These are phyloP conservation scores for Gossypium schwendimanii DNA, from an alignment of 441 rosid genomes.

Conservation along the genomic window DNA sequence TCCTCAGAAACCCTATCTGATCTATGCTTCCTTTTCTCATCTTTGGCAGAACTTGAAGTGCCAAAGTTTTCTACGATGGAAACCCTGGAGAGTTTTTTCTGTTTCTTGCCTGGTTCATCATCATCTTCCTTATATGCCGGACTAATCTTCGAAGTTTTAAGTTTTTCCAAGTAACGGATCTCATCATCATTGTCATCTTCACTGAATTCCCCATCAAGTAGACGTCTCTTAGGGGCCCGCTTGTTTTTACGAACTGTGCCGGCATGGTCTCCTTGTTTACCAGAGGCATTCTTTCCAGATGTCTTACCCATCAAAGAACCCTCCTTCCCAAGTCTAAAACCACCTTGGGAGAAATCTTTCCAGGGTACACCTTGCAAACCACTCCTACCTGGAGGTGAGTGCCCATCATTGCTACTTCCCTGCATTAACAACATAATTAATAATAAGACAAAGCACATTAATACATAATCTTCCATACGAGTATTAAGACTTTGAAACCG, in stretches of 20 bases:
- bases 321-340: conserved; percentile 53
- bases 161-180: conserved; percentile 70
- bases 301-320: conserved; percentile 40
- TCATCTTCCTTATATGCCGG: conserved; percentile 37
- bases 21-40: conserved; percentile 45
- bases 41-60: conserved; percentile 31
- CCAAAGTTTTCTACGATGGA: conserved; percentile 36
- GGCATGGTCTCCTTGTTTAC: conserved; percentile 45
- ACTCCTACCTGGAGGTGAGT: conserved; percentile 37
- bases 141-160: conserved; percentile 43
- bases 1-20: conserved; percentile 41
- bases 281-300: conserved; percentile 28
- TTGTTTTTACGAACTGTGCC: conserved; percentile 77
- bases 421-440: conserved; percentile 29
- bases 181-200: conserved; percentile 70
- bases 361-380: conserved; percentile 67
- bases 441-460: conserved; percentile 19
- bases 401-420: conserved; percentile 47
- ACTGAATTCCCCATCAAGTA: conserved; percentile 51
- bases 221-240: conserved; percentile 63
- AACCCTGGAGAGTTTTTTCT: conserved; percentile 44
- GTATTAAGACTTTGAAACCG: not conserved
- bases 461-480: conserved; percentile 26
- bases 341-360: conserved; percentile 57
- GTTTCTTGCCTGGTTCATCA: conserved; percentile 49